These are phyloP conservation scores for Verticillium albo-atrum DNA, from an alignment of 2,329 filamentous ascomycete species.

Conservation along the genomic window DNA sequence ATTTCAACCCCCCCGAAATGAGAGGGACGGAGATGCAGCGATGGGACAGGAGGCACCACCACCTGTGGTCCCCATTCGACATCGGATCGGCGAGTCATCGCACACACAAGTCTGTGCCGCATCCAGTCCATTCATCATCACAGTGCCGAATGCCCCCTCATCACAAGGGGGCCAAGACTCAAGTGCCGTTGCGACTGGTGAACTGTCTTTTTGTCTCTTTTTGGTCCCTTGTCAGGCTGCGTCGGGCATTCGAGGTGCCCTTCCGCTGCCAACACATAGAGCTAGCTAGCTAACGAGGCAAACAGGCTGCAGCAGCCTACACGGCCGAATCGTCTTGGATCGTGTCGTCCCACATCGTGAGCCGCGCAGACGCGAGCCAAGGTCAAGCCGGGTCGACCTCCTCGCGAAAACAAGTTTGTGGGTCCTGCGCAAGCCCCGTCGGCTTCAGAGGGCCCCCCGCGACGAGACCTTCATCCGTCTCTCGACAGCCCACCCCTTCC, in stretches of 20 bases:
- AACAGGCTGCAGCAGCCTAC: neutral
- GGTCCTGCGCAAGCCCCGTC: neutral
- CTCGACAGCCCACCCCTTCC: constrained; percentile 4
- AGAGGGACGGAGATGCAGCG: neutral
- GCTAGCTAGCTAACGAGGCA: neutral
- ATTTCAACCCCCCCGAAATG: neutral
- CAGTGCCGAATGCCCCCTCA: neutral
- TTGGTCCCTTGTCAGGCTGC: neutral
- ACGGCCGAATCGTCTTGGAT: neutral
- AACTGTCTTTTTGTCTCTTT: neutral
- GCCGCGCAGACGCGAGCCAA: neutral
- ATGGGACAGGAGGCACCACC: neutral
- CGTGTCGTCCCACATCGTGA: neutral
- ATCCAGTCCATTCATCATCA: neutral
- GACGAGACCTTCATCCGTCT: constrained; percentile 2
- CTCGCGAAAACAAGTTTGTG: neutral
- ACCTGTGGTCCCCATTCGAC: neutral
- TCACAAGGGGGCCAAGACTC: neutral
- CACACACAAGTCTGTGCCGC: neutral
- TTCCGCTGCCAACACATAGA: neutral
- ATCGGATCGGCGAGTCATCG: neutral
- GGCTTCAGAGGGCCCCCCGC: neutral
- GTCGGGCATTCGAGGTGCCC: neutral
- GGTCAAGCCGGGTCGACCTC: neutral
- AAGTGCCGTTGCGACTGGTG: neutral